These are phyloP conservation scores for Ampelomyces quisqualis DNA, from an alignment of 2,329 filamentous ascomycete species.

Conservation along the genomic window DNA sequence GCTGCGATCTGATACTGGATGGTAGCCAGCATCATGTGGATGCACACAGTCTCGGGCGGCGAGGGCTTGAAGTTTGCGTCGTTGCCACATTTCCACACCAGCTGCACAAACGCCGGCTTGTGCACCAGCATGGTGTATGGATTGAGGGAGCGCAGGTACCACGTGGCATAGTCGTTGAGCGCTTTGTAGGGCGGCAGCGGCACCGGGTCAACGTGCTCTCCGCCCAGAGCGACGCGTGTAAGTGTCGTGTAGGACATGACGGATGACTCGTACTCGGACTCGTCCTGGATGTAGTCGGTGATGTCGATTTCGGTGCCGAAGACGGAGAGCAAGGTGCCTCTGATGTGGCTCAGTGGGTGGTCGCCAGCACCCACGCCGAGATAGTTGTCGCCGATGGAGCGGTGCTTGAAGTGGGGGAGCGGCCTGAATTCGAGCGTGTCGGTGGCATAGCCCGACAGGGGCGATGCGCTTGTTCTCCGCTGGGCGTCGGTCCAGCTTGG, in stretches of 20 bases:
- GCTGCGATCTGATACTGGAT: slow-evolving; percentile 77
- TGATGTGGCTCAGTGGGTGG: slow-evolving; percentile 69
- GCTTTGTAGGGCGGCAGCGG: slow-evolving; percentile 64
- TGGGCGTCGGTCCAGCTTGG: slow-evolving; percentile 28
- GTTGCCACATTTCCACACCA: slow-evolving; percentile 75
- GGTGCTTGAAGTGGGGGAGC: slow-evolving; percentile 51
- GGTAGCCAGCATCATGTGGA: slow-evolving; percentile 78
- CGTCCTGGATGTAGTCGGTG: slow-evolving; percentile 66
- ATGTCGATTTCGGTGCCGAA: slow-evolving; percentile 80
- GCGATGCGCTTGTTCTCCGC: slow-evolving; percentile 26
- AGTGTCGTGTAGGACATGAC: slow-evolving; percentile 70
- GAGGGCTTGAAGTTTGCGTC: slow-evolving; percentile 64
- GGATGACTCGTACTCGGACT: slow-evolving; percentile 59
- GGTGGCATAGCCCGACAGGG: slow-evolving; percentile 26
- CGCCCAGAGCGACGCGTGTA: slow-evolving; percentile 63
- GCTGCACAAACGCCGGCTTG: slow-evolving; percentile 67
- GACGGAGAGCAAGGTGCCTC: slow-evolving; percentile 73
- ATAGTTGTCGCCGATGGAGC: slow-evolving; percentile 61
- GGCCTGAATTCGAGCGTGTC: slow-evolving; percentile 24
- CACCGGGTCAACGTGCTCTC: slow-evolving; percentile 55
- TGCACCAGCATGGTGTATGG: slow-evolving; percentile 76
- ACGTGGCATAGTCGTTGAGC: slow-evolving; percentile 68
- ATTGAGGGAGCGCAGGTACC: slow-evolving; percentile 73
- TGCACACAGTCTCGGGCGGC: slow-evolving; percentile 65
- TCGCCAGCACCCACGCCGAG: slow-evolving; percentile 65